Percentiles rank a stretch among this genome's conserved stretches.
phyloP scores from a whole-genome alignment of 2,329 filamentous ascomycete genomes.

The Venturia carpophila region DNA sequence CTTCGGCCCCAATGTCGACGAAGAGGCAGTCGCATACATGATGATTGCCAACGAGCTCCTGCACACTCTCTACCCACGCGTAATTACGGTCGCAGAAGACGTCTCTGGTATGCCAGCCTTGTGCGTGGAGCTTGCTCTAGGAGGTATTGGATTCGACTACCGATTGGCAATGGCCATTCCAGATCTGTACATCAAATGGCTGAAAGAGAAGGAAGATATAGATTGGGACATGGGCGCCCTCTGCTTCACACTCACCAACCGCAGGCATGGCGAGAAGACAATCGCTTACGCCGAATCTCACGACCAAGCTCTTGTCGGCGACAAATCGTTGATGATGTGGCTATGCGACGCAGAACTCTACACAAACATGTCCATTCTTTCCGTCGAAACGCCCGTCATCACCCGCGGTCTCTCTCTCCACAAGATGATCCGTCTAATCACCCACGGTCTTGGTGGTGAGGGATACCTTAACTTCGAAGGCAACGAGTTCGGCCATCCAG shows the following conservation, averaged over 20 bases:
- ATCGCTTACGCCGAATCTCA: conserved; percentile 97
- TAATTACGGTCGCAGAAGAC: conserved; percentile 91
- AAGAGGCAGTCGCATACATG: conserved; percentile 88
- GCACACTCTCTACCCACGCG: conserved; percentile 77
- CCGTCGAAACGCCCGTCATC: conserved; percentile 78
- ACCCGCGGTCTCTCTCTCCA: conserved; percentile 86
- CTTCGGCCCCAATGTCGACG: conserved; percentile 80
- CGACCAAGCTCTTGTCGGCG: conserved; percentile 95
- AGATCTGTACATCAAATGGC: conserved; percentile 97
- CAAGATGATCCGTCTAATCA: conserved; percentile 95
- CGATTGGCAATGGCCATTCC: conserved; percentile 95
- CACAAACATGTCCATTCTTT: conserved; percentile 87
- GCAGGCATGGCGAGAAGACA: conserved; percentile 92
- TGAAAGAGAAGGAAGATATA: conserved; percentile 86
- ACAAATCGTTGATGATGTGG: conserved; percentile 97
- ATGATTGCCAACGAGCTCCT: conserved; percentile 97
- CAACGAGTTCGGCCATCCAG: conserved; percentile 96
- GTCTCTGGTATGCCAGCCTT: conserved; percentile 98
- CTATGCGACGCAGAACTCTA: conserved; percentile 96
- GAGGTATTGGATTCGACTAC: conserved; percentile 95
- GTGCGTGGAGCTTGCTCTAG: conserved; percentile 74
- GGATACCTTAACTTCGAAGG: conserved; percentile 98
- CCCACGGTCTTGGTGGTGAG: conserved; percentile 84
- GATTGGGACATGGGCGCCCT: conserved; percentile 87
- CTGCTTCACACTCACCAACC: conserved; percentile 80